Base-by-base conservation (phyloP, 2,329 filamentous ascomycete species). In the Drechslera avenae region DNA sequence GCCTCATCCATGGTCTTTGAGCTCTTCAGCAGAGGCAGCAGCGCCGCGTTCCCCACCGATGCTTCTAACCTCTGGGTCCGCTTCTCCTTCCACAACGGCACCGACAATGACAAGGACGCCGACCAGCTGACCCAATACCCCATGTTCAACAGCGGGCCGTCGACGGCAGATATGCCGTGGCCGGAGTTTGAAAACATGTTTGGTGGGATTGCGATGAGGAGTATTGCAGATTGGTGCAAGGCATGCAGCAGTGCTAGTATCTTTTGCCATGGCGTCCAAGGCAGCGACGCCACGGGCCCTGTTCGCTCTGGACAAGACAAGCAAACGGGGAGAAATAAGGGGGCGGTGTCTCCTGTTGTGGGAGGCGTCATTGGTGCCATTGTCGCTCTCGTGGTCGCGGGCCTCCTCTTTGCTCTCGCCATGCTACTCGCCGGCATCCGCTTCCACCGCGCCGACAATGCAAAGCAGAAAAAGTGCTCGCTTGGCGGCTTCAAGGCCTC, bases 51-150 rank as follows among this genome's bases (percentile, higher is more conserved):
- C 66, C 78, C 36, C 59, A 67, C 14, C 65, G 71, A 57, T 12
- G 60, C 62, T 0, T 64, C 72, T 3, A 74, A 84, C 17, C 74
- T 86, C 33, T 82, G 72, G 67, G 78, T 86, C 23, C 77, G 81
- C 16, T 83, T 86, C 64, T 73, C 78, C 49, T 79, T 82, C 69
- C 81, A 80, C 59, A 86, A 86, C 59, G 81, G 81, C 40, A 83
- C 82, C 0, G 70, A 73, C 18, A 47, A 79, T 78, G 6, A 67
- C 17, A 63, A 79, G 78, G 6, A 67, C 17, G 63, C 65, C 23
- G 59, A 61, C 1, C 73, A 76, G 26, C 63, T 70, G 13, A 42
- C 48, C 5, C 55, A 74, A 1, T 83, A 81, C 54, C 76, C 81
- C 2, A 68, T 85, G 9, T 85, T 85, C 62, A 74, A 75, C 36